Conservation (phyloP, 169 alveolate genomes). For the Toxoplasma gondii region DNA sequence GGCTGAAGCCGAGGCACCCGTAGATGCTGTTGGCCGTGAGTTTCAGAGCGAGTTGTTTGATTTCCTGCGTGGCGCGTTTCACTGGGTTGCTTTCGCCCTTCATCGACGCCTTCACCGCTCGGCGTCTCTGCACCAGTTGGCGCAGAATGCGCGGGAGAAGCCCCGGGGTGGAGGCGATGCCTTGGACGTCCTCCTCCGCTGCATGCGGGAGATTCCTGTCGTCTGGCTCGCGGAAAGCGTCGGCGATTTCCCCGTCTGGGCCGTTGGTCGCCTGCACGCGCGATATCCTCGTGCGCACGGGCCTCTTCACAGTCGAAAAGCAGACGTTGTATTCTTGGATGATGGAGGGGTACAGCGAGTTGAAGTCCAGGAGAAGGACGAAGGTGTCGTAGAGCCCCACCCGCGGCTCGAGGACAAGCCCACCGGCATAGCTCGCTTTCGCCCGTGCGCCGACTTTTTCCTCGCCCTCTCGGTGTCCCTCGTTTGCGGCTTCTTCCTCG, state of each 20-base stretch:
- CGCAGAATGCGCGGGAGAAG: slow-evolving; percentile 77
- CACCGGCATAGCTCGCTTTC: slow-evolving; percentile 92
- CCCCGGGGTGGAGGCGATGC: slow-evolving; percentile 53
- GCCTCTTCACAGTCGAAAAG: slow-evolving; percentile 94
- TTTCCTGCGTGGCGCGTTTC: slow-evolving; percentile 87
- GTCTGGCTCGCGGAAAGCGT: slow-evolving; percentile 44
- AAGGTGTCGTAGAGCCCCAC: slow-evolving; percentile 96
- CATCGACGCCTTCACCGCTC: slow-evolving; percentile 84
- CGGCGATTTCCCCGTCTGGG: slow-evolving; percentile 86
- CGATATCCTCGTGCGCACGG: slow-evolving; percentile 50
- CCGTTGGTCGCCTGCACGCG: background rate
- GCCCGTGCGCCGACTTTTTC: slow-evolving; percentile 6
- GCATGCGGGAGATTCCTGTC: background rate
- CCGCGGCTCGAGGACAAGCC: slow-evolving; percentile 97
- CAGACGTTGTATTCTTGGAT: slow-evolving; percentile 98
- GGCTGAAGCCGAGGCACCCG: slow-evolving; percentile 98
- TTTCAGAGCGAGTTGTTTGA: slow-evolving; percentile 96
- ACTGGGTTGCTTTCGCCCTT: slow-evolving; percentile 81
- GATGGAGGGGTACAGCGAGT: slow-evolving; percentile 98
- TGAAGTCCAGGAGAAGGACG: slow-evolving; percentile 97
- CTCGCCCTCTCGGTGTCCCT: background rate
- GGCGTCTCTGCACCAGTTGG: slow-evolving; percentile 86
- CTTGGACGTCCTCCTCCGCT: slow-evolving; percentile 53
- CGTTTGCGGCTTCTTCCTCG: background rate
- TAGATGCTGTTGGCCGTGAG: slow-evolving; percentile 98